These are phyloP conservation scores for Solanum chilense DNA, from an alignment of 257 asterid genomes.

Conservation along the genomic window DNA sequence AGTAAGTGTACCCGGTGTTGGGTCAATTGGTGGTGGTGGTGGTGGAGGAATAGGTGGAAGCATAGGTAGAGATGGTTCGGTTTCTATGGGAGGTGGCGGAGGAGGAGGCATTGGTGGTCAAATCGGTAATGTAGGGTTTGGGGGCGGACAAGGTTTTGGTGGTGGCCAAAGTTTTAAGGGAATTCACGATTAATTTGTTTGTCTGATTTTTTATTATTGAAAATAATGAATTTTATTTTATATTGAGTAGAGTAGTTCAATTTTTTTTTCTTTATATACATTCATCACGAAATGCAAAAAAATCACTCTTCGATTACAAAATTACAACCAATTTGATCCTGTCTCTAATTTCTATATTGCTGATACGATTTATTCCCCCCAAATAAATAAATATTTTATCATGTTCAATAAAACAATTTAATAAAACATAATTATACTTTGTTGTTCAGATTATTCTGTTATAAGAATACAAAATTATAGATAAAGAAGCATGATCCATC, in stretches of 20 bases:
- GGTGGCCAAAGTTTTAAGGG: background rate
- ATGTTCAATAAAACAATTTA: accelerated
- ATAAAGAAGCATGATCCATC: background rate
- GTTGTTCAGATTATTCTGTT: background rate
- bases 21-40: background rate
- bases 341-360: background rate
- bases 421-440: background rate
- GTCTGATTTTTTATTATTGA: background rate
- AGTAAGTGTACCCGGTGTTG: background rate
- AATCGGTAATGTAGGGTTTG: background rate
- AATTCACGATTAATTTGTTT: background rate
- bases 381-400: background rate
- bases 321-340: background rate
- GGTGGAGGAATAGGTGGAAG: background rate
- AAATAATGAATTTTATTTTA: background rate
- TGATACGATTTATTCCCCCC: background rate
- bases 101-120: background rate
- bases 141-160: background rate
- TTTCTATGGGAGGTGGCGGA: background rate
- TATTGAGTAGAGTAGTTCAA: background rate
- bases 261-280: background rate
- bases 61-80: background rate
- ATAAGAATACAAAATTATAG: background rate
- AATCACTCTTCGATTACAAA: background rate
- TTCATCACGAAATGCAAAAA: background rate